Evolutionary conservation across 1,284 basidiomycete genomes (phyloP).

Genomic region (Bondarzewia mesenterica): DNA sequence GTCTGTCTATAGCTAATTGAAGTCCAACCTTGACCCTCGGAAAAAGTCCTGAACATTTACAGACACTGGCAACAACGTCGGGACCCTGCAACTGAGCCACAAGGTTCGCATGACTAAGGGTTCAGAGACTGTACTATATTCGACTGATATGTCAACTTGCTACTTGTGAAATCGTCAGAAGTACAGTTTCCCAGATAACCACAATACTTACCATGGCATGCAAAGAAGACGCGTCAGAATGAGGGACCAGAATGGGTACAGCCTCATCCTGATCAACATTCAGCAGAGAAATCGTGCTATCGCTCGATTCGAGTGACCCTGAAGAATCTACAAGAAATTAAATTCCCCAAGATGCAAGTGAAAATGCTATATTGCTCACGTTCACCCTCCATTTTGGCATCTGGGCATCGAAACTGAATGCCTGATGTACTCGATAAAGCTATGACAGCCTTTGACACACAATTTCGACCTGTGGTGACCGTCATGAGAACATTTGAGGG

Average conservation of each 20-base stretch:
- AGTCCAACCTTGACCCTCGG: slow-evolving; percentile 39
- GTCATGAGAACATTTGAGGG: slow-evolving; percentile 44
- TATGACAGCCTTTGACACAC: slow-evolving; percentile 42
- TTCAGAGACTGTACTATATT: slow-evolving; percentile 53
- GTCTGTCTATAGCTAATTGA: background rate
- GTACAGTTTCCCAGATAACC: background rate
- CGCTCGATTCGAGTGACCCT: slow-evolving; percentile 24
- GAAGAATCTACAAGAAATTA: slow-evolving; percentile 10
- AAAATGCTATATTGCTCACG: slow-evolving; percentile 13
- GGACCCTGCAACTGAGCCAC: slow-evolving; percentile 42
- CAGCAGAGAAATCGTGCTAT: slow-evolving; percentile 37
- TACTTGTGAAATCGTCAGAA: slow-evolving; percentile 18
- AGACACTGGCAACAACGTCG: slow-evolving; percentile 64
- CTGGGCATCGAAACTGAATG: slow-evolving; percentile 39
- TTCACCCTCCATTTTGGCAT: slow-evolving; percentile 35
- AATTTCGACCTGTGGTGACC: slow-evolving; percentile 60
- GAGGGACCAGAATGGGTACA: slow-evolving; percentile 48
- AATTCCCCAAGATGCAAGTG: no score
- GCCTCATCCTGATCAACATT: slow-evolving; percentile 36
- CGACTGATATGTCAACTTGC: slow-evolving; percentile 55
- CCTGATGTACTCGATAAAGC: slow-evolving; percentile 44
- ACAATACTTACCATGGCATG: slow-evolving; percentile 41
- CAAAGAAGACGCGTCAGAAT: slow-evolving; percentile 50
- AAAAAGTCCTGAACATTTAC: slow-evolving; percentile 87
- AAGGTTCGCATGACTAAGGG: slow-evolving; percentile 45